Percentiles rank a stretch among this genome's conserved stretches.
Evolutionary conservation across 768 basidiomycete species (phyloP).

Genomic region (Leucocoprinus birnbaumii): DNA sequence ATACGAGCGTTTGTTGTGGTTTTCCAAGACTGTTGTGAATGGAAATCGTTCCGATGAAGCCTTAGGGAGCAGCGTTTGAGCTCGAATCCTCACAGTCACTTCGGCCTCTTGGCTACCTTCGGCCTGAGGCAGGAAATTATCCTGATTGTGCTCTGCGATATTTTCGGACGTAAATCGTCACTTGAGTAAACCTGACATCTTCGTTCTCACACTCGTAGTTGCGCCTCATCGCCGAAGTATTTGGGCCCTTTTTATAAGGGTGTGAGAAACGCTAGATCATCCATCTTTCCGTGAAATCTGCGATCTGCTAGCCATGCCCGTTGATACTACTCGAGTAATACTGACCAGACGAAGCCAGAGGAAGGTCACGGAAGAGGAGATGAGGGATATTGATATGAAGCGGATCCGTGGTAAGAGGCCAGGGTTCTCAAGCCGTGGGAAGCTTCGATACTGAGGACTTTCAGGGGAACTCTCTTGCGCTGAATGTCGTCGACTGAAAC

Average conservation of each 20-base stretch:
- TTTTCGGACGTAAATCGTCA: no score
- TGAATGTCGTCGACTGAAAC: constrained; percentile 48
- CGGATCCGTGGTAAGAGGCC: constrained; percentile 37
- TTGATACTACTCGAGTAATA: constrained; percentile 36
- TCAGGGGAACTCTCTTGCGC: constrained; percentile 54
- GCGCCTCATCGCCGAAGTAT: not conserved
- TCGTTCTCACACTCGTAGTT: no score
- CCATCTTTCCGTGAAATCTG: not conserved
- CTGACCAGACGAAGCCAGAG: constrained; percentile 37
- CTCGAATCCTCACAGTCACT: no score
- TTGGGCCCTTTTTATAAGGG: not conserved
- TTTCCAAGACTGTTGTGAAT: no score
- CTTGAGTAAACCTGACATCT: no score
- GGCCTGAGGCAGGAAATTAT: no score
- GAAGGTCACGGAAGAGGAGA: constrained; percentile 46
- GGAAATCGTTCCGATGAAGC: no score
- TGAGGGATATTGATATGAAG: constrained; percentile 51
- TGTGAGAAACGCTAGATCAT: not conserved
- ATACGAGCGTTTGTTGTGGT: no score
- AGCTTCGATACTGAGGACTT: not conserved
- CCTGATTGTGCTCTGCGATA: no score
- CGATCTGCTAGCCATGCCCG: constrained; percentile 32
- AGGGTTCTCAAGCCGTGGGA: not conserved
- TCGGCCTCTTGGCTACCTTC: no score
- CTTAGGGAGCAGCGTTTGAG: no score